Percentiles rank a stretch among this genome's conserved stretches.
Evolutionary conservation across 768 basidiomycete species (phyloP).

Genomic region (Lentinula detonsa): DNA sequence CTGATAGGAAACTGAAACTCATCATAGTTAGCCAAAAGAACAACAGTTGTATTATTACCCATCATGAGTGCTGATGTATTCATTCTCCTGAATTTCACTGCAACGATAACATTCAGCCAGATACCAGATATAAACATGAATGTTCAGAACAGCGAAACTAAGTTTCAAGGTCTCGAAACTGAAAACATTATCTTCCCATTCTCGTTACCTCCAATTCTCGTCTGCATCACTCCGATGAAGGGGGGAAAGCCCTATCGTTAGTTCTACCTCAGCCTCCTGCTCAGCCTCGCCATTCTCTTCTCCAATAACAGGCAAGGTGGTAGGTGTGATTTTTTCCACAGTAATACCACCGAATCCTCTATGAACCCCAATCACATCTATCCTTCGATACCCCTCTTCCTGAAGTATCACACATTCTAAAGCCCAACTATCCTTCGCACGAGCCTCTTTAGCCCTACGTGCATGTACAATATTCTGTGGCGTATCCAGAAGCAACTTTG

Average conservation of each 20-base stretch:
- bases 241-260: neutral
- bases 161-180: neutral
- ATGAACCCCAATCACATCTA: slow-evolving; percentile 4
- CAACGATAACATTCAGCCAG: no score
- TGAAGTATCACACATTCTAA: slow-evolving; percentile 2
- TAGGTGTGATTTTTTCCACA: neutral
- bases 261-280: slow-evolving; percentile 2
- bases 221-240: neutral
- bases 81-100: no score
- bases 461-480: slow-evolving; percentile 4
- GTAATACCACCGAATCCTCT: slow-evolving; percentile 2
- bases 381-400: slow-evolving; percentile 5
- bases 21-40: no score
- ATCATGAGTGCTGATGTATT: no score
- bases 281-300: neutral
- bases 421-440: slow-evolving; percentile 2
- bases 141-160: no score
- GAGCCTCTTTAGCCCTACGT: neutral
- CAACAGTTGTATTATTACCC: no score
- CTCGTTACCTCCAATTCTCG: slow-evolving; percentile 1
- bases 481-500: slow-evolving; percentile 4
- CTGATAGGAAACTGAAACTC: neutral
- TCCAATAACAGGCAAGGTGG: neutral
- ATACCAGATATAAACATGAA: no score
- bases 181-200: neutral